Evolutionary conservation across 1,139 yeast genomes (phyloP), one percentile per base, ranked within the genome.

Genomic region (Candida pseudocylindracea): DNA sequence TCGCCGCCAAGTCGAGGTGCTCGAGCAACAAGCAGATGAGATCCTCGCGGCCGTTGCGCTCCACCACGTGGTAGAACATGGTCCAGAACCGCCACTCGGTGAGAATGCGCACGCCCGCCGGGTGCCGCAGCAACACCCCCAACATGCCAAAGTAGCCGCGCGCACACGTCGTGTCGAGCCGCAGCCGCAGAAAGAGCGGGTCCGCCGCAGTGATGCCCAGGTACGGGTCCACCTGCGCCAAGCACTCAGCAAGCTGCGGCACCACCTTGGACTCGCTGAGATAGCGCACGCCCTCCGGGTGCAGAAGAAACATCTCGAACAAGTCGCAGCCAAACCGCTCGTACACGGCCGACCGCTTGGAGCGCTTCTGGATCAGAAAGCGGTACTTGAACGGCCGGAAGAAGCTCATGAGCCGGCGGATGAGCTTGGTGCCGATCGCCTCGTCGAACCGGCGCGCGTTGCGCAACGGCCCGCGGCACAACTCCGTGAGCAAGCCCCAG

Each of bases 381-480:
- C 94, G 55, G 44, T 73, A 72, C 49, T 88, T 83, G 53, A 85
- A 76, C 0, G 99, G 98, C 33, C 96, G 61, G 47, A 73, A 88
- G 47, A 88, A 91, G 3, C 93, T 78, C 44, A 85, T 52, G 27
- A 88, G 50, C 35, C 95, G 56, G 45, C 88, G 85, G 49, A 85
- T 62, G 43, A 88, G 81, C 44, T 83, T 85, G 8, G 79, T 75
- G 40, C 67, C 75, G 29, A 72, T 58, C 1, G 78, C 57, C 38
- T 88, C 98, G 27, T 81, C 93, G 34, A 91, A 60, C 32, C 83
- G 55, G 39, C 60, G 66, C 0, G 81, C 75, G 42, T 71, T 75
- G 36, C 68, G 50, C 20, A 88, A 53, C 0, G 95, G 93, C 0
- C 95, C 94, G 41, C 67, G 76, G 37, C 83, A 64, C 15, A 88